Base-by-base conservation (phyloP, 495 filamentous ascomycete species). In the Aspergillus mulundensis region DNA sequence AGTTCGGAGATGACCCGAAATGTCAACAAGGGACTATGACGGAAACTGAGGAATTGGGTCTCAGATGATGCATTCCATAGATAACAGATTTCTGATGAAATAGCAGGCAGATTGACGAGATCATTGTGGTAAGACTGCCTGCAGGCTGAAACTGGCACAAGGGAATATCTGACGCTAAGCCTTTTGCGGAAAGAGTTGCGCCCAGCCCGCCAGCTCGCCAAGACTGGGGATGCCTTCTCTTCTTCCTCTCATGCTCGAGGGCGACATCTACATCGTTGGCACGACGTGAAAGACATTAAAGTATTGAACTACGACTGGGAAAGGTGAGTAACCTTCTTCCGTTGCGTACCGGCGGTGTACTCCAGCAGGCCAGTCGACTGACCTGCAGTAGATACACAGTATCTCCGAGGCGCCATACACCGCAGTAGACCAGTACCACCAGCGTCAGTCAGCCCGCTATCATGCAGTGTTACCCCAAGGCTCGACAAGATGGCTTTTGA, bases 121-220 rank as follows among this genome's bases (percentile, higher is more conserved):
- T 40, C n/a, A 40, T 40, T 40, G 38, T 40, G 12, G 16, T 3
- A 7, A 8, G 8, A 23, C 14, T 5, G 11, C 15, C 21, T 7
- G 24, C 28, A 50, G 18, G 7, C 21, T 50, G 30, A 11, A 50
- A 21, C 43, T 28, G 16, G 21, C 5, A 24, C 3, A 18, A 39
- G 25, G 43, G 41, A 38, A 41, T 8, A 7, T 20, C 34, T 39
- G 21, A 8, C 7, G 25, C 61, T 63, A 63, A 45, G 0, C 61
- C 57, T 0, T 15, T 54, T 38, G 10, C 18, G 57, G 61, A 30
- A 55, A 14, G 42, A 52, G 54, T 54, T 63, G 52, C 61, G 46
- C n/a, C n/a, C n/a, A n/a, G n/a, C n/a, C n/a, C n/a, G n/a, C 60
- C 50, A 38, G 50, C n/a, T 10, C 28, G 18, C 23, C 25, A 44